These are phyloP conservation scores for Starmerella gropengiesseri DNA, from an alignment of 805 yeast genomes.

Conservation along the genomic window DNA sequence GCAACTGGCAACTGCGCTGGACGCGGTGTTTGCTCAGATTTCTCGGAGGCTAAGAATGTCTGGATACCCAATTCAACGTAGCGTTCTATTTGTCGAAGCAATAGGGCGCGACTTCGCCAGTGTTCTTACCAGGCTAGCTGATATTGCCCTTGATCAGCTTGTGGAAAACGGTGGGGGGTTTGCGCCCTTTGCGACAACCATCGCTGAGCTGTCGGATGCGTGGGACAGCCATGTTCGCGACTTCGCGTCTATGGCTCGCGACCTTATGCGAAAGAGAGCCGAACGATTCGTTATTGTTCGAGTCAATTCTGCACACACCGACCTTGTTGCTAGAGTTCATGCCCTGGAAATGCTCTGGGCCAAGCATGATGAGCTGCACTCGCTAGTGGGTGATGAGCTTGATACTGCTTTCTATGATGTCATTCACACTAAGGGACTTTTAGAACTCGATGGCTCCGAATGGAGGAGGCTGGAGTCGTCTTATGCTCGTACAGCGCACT, in stretches of 20 bases:
- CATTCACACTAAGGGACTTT: not conserved
- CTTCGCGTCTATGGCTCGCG: slow-evolving; percentile 58
- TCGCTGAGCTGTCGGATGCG: slow-evolving; percentile 20
- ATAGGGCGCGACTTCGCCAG: slow-evolving; percentile 46
- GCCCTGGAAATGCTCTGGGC: slow-evolving; percentile 39
- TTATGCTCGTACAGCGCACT: slow-evolving; percentile 36
- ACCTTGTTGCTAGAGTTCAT: slow-evolving; percentile 36
- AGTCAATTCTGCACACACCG: slow-evolving; percentile 38
- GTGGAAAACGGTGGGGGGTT: slow-evolving; percentile 22
- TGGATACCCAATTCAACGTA: slow-evolving; percentile 39
- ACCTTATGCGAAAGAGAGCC: slow-evolving; percentile 58
- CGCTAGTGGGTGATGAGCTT: slow-evolving; percentile 7
- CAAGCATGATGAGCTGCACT: slow-evolving; percentile 34
- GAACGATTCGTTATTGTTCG: slow-evolving; percentile 60
- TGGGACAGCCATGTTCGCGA: slow-evolving; percentile 58
- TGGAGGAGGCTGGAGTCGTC: slow-evolving; percentile 37
- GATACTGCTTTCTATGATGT: slow-evolving; percentile 7
- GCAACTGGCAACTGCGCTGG: slow-evolving; percentile 38
- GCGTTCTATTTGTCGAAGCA: slow-evolving; percentile 24
- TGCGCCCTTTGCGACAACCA: not conserved
- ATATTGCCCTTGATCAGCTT: slow-evolving; percentile 32
- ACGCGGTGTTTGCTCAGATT: slow-evolving; percentile 46
- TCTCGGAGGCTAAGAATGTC: slow-evolving; percentile 47
- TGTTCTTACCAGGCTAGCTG: slow-evolving; percentile 26
- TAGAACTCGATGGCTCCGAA: slow-evolving; percentile 4